phyloP scores from a whole-genome alignment of 225 moss, liverwort and hornwort genomes.

The Asterella californica region DNA sequence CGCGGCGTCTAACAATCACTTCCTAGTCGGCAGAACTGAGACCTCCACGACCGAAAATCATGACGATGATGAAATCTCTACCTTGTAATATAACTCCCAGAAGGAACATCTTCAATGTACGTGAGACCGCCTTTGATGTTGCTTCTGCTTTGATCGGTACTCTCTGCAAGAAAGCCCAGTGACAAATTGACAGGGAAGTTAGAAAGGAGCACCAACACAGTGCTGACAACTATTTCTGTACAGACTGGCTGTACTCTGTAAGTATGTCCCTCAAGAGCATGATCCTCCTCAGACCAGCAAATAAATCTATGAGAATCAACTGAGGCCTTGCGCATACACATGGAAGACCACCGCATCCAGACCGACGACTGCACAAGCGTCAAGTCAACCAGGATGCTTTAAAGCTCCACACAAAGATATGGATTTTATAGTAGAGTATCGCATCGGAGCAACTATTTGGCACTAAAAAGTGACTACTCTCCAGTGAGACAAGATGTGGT shows the following conservation, averaged over 20 bases:
- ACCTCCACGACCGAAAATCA: not conserved
- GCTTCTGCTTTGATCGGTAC: slow-evolving; percentile 35
- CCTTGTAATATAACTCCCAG: slow-evolving; percentile 38
- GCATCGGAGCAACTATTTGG: not conserved
- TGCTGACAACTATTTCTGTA: not conserved
- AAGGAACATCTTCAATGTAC: slow-evolving; percentile 38
- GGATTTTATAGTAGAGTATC: not conserved
- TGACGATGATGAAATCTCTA: not conserved
- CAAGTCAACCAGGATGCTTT: not conserved
- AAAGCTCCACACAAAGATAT: not conserved
- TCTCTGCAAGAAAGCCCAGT: slow-evolving; percentile 21
- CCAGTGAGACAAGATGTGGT: not conserved
- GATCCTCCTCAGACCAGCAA: not conserved
- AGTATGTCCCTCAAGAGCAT: not conserved
- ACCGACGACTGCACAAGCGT: not conserved
- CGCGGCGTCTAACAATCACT: not conserved
- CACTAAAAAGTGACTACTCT: not conserved
- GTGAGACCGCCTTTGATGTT: slow-evolving; percentile 32
- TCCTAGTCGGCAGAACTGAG: no score
- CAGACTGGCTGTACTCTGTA: not conserved
- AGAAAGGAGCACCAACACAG: not conserved
- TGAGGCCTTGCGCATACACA: not conserved
- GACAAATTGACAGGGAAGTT: not conserved
- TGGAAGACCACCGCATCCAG: not conserved
- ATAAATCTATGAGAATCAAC: not conserved